Percentiles rank a stretch among this genome's conserved stretches.
Conservation (phyloP, 805 yeast genomes). For the Jamesozyma rosinii region DNA sequence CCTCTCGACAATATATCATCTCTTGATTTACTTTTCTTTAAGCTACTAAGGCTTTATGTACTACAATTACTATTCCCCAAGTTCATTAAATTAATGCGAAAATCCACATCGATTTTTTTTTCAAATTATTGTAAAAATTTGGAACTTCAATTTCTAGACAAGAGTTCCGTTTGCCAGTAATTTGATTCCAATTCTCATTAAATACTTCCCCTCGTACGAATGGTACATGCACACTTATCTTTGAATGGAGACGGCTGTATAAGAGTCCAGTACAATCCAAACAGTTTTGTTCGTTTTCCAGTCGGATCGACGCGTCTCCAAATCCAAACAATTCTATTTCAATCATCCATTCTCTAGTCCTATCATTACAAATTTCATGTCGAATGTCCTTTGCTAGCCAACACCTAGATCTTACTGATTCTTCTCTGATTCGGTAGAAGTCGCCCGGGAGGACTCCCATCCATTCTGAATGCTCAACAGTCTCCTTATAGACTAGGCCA, state of each 20-base stretch:
- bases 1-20: constrained; percentile 4
- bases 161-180: constrained; percentile 15
- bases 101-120: constrained; percentile 16
- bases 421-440: constrained; percentile 3
- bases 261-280: constrained; percentile 34
- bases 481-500: constrained; percentile 4
- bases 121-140: constrained; percentile 24
- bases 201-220: constrained; percentile 37
- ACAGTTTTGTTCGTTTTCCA: constrained; percentile 42
- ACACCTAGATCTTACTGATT: neutral
- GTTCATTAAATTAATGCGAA: constrained; percentile 8
- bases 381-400: neutral
- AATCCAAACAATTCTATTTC: constrained; percentile 28
- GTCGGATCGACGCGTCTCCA: constrained; percentile 43
- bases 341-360: constrained; percentile 5
- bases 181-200: constrained; percentile 37
- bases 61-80: constrained; percentile 20
- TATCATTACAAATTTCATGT: constrained; percentile 6
- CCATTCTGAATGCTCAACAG: constrained; percentile 2
- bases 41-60: constrained; percentile 11
- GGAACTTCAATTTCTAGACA: constrained; percentile 20
- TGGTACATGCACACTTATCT: constrained; percentile 17
- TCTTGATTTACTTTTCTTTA: constrained; percentile 6
- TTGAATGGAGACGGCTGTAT: neutral
- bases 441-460: neutral